Evolutionary conservation across 2,329 filamentous ascomycete genomes (phyloP).

Genomic region (Scytalidium lignicola): DNA sequence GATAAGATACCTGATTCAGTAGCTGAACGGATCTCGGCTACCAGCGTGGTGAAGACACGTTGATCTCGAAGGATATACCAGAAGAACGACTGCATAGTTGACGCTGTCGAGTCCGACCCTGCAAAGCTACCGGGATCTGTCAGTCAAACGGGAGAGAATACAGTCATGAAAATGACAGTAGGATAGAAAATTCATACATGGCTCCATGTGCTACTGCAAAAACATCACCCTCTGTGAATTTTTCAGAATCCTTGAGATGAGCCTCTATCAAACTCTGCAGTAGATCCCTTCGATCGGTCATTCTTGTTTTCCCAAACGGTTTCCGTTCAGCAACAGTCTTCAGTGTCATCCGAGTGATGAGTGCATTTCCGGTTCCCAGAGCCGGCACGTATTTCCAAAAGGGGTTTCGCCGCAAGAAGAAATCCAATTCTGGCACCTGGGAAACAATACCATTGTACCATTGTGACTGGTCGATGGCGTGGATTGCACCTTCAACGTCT

Average conservation of each 20-base stretch:
- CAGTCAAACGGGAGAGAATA: neutral
- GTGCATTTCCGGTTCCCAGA: constrained; percentile 38
- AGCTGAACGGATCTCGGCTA: constrained; percentile 28
- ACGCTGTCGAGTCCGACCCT: constrained; percentile 56
- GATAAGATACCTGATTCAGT: neutral
- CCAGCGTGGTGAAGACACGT: constrained; percentile 19
- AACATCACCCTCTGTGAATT: constrained; percentile 46
- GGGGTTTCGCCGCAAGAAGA: constrained; percentile 44
- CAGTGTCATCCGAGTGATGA: constrained; percentile 47
- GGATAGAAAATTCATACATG: constrained; percentile 34
- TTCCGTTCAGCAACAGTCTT: constrained; percentile 42
- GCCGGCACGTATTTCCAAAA: constrained; percentile 39
- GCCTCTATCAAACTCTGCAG: constrained; percentile 47
- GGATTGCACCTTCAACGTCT: constrained; percentile 47
- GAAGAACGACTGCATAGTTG: constrained; percentile 33
- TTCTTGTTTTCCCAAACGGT: constrained; percentile 39
- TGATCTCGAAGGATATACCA: constrained; percentile 31
- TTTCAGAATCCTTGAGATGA: constrained; percentile 43
- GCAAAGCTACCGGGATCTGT: constrained; percentile 39
- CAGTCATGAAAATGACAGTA: neutral
- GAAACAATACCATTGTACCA: constrained; percentile 48
- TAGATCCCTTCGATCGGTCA: constrained; percentile 42
- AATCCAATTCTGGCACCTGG: constrained; percentile 45
- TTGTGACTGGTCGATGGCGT: constrained; percentile 46
- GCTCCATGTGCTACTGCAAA: constrained; percentile 53